Evolutionary conservation across 768 basidiomycete genomes (phyloP), one percentile per base, ranked within the genome.

Genomic region (Suillus brevipes): DNA sequence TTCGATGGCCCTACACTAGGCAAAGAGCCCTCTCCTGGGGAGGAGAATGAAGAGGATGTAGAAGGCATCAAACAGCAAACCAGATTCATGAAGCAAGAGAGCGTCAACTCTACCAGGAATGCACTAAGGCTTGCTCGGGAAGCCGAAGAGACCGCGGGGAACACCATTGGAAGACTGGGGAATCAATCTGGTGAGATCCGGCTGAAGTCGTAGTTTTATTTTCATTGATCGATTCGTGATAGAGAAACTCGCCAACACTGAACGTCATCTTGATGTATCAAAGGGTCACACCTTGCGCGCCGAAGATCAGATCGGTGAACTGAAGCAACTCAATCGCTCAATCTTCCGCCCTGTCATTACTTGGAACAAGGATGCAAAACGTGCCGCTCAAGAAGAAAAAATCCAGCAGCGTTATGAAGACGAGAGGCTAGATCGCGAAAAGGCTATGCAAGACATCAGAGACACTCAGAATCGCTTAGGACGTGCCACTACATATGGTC

Each of bases 21-120:
- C 40, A 74, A 70, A 37, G 82, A 83, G 40, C 84, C 85, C 42
- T 69, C 81, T 58, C 82, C 85, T 18, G 90, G 89, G 49, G 87
- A 90, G 73, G 90, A 91, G 73, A 87, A 86, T 60, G 92, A 94
- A 1, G 93, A 95, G 65, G 95, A 95, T 67, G 81, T 95, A 6
- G 97, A 99, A 78, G 94, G 90, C 31, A 98, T 99, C 78, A 98
- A 97, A 79, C 87, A 93, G 71, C 90, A 95, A 78, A 95, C 92
- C 65, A 85, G 89, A 64, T 92, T 86, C 72, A 75, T 91, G 66
- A 99, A 99, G 79, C 95, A 98, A 78, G 96, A 98, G 71, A 91
- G 89, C 73, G 89, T 96, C 56, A 89, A 87, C 62, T 91, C 92
- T 18, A 92, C 95, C 1, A 82, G 96, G 70, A 98, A 99, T 78